Base-by-base conservation (phyloP, 306 rosid genomes). In the Quercus agrifolia region DNA sequence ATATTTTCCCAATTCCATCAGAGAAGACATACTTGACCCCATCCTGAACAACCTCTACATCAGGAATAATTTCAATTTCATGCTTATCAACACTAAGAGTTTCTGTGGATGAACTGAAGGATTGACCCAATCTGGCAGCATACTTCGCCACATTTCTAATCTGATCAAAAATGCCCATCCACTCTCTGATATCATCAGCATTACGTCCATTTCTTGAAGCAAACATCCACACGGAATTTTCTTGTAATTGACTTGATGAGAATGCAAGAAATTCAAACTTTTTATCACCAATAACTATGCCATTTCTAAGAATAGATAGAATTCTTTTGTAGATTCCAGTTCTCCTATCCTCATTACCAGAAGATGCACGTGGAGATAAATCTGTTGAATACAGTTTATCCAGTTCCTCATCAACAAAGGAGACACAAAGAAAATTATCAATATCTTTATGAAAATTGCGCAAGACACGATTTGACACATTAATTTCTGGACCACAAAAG, bases 61-160 rank as follows among this genome's bases (percentile, higher is more conserved):
- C 97, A 13, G 86, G 87, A 82, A 92, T 91, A 31, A 56, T 64
- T 78, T 91, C 92, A 68, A 81, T 73, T 78, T 94, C 98, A 74
- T 80, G 5, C 68, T 49, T 51, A 11, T 2, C 10, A 49, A 92
- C 96, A 28, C 72, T 89, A 10, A 85, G 78, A 58, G 97, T 88
- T 87, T 94, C 97, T 4, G 93, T 89, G 46, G 98, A 94, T n/a
- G 98, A 92, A 74, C 97, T 87, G 71, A 94, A 92, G 28, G 98
- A 94, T 78, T 92, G 98, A 15, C 97, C 98, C 57, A 92, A 81
- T 74, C 98, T 88, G 46, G 98, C 98, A 73, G 98, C 98, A 82
- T 89, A 94, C 73, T 92, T 94, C 19, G 98, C 98, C 68, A 94
- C 97, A 83, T 94, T 94, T 86, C 70, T 88, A 76, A 94, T 94